A percentile compares a stretch with the other conserved stretches of the same genome.
Conservation (phyloP, 1,139 yeast genomes). For the Taphrina flavorubra region DNA sequence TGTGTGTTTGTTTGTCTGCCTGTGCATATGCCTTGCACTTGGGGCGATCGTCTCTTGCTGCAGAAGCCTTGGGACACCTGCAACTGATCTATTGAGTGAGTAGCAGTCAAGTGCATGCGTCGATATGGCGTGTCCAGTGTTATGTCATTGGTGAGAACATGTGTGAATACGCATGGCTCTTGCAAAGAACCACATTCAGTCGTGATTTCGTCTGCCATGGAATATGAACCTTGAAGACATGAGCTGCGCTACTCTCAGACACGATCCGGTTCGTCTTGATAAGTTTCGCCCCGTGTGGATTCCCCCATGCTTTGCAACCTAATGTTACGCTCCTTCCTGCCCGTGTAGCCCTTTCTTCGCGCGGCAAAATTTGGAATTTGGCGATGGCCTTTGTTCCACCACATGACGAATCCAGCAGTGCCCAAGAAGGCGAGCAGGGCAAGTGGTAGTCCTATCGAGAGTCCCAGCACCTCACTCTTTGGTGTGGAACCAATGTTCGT, state of each 20-base stretch:
- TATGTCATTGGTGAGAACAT: too few relatives aligned
- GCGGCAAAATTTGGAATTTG: conserved; percentile 30
- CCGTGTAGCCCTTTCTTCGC: conserved; percentile 28
- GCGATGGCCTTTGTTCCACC: conserved; percentile 40
- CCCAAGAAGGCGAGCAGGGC: conserved; percentile 34
- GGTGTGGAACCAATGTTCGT: conserved; percentile 13
- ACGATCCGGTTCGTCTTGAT: conserved; percentile 13
- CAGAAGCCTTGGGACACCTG: too few relatives aligned
- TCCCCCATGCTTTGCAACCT: conserved; percentile 21
- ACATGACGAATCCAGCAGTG: conserved; percentile 29
- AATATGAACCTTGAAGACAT: too few relatives aligned
- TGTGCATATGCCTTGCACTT: too few relatives aligned
- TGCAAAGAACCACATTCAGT: neutral
- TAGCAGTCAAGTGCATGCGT: too few relatives aligned
- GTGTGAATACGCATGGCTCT: neutral
- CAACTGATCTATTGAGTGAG: too few relatives aligned
- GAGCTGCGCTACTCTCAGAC: neutral
- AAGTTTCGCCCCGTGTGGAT: conserved; percentile 1
- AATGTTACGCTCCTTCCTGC: conserved; percentile 28
- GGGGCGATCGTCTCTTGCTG: too few relatives aligned
- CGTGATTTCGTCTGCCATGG: neutral
- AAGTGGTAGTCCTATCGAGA: conserved; percentile 37
- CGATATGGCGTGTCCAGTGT: too few relatives aligned
- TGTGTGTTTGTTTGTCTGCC: neutral
- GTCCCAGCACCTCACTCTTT: conserved; percentile 23